Percentiles rank a stretch among this genome's conserved stretches.
Evolutionary conservation across 2,329 filamentous ascomycete species (phyloP).

Genomic region (Botrytis sinoallii): DNA sequence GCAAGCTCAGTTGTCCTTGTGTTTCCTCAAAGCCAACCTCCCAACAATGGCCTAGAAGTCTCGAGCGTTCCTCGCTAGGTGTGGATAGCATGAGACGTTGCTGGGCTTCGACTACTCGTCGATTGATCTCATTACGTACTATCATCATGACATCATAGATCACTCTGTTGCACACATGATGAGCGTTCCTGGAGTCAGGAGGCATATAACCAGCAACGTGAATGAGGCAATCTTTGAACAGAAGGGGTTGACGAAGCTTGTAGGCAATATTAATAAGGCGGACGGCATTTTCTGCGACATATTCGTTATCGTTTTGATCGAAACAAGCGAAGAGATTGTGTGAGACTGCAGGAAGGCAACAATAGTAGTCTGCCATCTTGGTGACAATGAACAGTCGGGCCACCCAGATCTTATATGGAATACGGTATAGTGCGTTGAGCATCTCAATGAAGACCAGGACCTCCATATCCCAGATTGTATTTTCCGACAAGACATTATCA

Average conservation of each 20-base stretch:
- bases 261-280: background rate
- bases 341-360: background rate
- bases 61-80: background rate
- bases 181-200: fast-evolving
- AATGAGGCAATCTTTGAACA: slow-evolving; percentile 11
- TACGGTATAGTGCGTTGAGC: background rate
- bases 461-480: background rate
- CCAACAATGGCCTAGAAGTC: background rate
- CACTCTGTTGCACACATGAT: background rate
- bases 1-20: background rate
- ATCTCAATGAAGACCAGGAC: background rate
- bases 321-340: background rate
- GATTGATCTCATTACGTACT: background rate
- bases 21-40: background rate
- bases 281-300: background rate
- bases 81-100: background rate
- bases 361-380: slow-evolving; percentile 12
- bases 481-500: background rate
- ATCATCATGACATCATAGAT: background rate
- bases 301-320: background rate
- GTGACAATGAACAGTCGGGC: background rate
- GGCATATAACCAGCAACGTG: background rate
- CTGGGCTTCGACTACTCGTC: background rate
- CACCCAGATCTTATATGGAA: background rate
- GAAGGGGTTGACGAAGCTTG: background rate